Base-by-base conservation (phyloP, 192 early-diverging fungal genomes). In the Gamsiella multidivaricata region DNA sequence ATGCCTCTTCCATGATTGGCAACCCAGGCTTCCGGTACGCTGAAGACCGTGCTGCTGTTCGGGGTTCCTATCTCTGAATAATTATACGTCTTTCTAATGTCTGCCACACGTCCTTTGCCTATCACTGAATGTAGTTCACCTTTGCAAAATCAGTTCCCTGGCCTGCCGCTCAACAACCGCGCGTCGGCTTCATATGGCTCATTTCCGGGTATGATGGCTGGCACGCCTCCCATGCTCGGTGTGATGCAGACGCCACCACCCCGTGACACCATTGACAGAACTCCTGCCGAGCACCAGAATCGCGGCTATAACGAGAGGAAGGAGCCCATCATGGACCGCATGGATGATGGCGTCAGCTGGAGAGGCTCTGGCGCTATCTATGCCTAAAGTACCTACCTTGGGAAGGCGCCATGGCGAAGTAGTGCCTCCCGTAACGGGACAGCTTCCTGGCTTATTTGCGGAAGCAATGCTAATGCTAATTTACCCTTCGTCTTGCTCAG, bases 321-420 rank as follows among this genome's bases (percentile, higher is more conserved):
- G 36, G 83, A 84, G 3, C 63, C 25, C 10, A 52, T 80, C 22
- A 56, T 82, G 71, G 75, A 80, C 26, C 74, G 80, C 51, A 75
- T 84, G 66, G 83, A 84, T 14, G 83, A 84, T 18, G 49, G 62
- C 6, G 67, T 39, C 0, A 64, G 61, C 22, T 84, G 82, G 82
- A 67, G 80, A 57, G 75, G 81, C 36, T 57, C 78, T 3, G 47
- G 66, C 5, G 79, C 69, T 0, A 79, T 73, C n/a, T 81, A 74
- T 42, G 70, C 72, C 25, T 75, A 81, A 56, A 33, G 45, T 6
- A 12, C 20, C 1, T 49, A 7, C 2, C 11, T 20, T 49, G 17
- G 11, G 8, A 1, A 8, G n/a, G 22, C 46, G 3, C n/a, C n/a
- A 57, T 11, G 32, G 37, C 31, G 20, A 31, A 36, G 33, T 14